Percentiles rank a stretch among this genome's conserved stretches.
Evolutionary conservation across 371 early-diverging fungal genomes (phyloP).

Genomic region (Encephalitozoon romaleae): DNA sequence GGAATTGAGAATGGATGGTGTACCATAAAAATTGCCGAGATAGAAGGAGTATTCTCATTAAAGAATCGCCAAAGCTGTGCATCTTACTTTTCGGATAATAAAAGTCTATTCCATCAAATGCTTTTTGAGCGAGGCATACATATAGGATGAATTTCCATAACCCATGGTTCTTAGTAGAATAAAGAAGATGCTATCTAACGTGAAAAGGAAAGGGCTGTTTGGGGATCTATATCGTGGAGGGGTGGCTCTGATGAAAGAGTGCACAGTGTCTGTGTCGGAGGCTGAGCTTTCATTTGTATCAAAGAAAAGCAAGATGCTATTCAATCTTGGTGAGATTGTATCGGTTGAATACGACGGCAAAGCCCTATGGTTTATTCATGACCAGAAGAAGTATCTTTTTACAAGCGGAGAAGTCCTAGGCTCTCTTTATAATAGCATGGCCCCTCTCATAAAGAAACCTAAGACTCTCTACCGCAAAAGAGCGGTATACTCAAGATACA

Average conservation of each 20-base stretch:
- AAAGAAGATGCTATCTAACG: neutral
- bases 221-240: neutral
- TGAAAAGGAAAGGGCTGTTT: neutral
- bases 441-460: constrained; percentile 1
- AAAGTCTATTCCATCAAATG: neutral
- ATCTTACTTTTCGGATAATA: neutral
- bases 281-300: neutral
- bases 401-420: neutral
- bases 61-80: neutral
- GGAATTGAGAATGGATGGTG: no score
- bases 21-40: neutral
- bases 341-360: neutral
- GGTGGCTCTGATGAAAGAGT: neutral
- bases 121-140: neutral
- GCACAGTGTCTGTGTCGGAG: neutral
- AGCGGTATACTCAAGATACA: constrained; percentile 12
- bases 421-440: neutral
- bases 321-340: neutral
- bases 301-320: neutral
- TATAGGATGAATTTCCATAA: neutral
- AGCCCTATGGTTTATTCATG: neutral
- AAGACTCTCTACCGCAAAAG: neutral
- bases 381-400: constrained; percentile 24
- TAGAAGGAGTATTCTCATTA: neutral
- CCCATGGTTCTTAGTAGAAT: constrained; percentile 8